phyloP scores from a whole-genome alignment of 345 rosid species.

The Ricinus communis region DNA sequence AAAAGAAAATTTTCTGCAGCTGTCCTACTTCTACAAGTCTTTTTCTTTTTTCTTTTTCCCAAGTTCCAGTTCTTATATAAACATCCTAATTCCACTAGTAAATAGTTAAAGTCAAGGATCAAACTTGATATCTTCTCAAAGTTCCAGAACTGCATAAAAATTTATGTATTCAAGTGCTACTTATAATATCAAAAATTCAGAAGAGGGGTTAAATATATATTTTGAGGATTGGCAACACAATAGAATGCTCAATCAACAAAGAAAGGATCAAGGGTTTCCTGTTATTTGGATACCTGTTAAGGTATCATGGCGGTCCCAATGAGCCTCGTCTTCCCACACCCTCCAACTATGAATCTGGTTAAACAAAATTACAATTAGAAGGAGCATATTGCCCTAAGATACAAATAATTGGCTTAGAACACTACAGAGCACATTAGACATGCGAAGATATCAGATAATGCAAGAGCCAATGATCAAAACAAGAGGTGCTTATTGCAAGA shows the following conservation, averaged over 20 bases:
- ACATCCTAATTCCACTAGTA: not conserved
- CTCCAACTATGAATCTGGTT: constrained; percentile 91
- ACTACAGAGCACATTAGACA: too few relatives aligned
- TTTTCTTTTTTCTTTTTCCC: not conserved
- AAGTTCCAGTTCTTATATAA: not conserved
- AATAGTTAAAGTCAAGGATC: not conserved
- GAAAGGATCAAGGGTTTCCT: not conserved
- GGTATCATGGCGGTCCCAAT: constrained; percentile 50
- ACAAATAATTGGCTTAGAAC: not conserved
- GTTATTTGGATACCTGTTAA: constrained; percentile 52
- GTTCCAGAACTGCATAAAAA: not conserved
- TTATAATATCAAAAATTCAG: not conserved
- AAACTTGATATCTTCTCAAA: not conserved
- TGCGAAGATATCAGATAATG: not conserved
- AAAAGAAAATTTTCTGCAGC: not conserved
- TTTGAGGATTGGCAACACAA: not conserved
- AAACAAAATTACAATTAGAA: constrained; percentile 22
- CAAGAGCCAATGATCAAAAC: not conserved
- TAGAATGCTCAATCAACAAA: constrained; percentile 10
- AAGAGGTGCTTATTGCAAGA: not conserved
- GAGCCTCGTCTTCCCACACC: constrained; percentile 88
- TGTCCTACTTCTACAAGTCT: too few relatives aligned
- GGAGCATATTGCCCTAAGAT: not conserved
- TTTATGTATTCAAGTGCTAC: not conserved
- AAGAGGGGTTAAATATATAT: not conserved